Evolutionary conservation across 2,329 filamentous ascomycete species (phyloP).

Genomic region (Drechmeria coniospora): DNA sequence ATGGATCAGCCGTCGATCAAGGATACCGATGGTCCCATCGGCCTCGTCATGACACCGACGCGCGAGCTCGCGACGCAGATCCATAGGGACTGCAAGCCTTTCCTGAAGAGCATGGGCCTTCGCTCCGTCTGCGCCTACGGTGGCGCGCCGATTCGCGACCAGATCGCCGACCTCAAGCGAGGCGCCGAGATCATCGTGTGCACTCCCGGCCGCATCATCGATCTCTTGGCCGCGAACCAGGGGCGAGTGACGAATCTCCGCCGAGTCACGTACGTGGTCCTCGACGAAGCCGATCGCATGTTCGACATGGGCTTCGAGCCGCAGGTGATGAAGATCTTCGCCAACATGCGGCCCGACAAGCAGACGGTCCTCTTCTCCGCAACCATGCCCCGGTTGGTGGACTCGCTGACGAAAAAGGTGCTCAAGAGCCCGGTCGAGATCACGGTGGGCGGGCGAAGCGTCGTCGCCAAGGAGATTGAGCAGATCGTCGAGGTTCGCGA

Average conservation of each 20-base stretch:
- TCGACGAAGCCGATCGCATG: constrained; percentile 97
- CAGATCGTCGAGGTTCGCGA: constrained; percentile 82
- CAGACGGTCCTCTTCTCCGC: constrained; percentile 95
- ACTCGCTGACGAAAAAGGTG: constrained; percentile 77
- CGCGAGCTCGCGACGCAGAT: constrained; percentile 90
- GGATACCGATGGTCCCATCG: constrained; percentile 73
- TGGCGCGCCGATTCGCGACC: constrained; percentile 88
- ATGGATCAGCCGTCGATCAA: constrained; percentile 78
- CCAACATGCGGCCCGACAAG: constrained; percentile 77
- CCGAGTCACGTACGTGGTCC: constrained; percentile 81
- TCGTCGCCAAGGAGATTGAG: constrained; percentile 80
- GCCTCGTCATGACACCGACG: constrained; percentile 84
- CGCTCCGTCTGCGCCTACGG: constrained; percentile 88
- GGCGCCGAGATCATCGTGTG: constrained; percentile 92
- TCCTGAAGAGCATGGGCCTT: constrained; percentile 71
- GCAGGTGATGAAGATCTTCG: constrained; percentile 92
- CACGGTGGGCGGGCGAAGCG: constrained; percentile 74
- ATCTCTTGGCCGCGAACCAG: constrained; percentile 81
- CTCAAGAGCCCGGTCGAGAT: constrained; percentile 79
- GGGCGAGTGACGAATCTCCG: constrained; percentile 86
- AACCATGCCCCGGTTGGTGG: constrained; percentile 89
- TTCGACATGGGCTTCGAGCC: constrained; percentile 99
- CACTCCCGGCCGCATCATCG: constrained; percentile 89
- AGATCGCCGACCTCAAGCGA: constrained; percentile 91
- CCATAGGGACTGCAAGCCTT: constrained; percentile 86